Conservation (phyloP, 2,329 filamentous ascomycete genomes). For the Exophiala sideris region DNA sequence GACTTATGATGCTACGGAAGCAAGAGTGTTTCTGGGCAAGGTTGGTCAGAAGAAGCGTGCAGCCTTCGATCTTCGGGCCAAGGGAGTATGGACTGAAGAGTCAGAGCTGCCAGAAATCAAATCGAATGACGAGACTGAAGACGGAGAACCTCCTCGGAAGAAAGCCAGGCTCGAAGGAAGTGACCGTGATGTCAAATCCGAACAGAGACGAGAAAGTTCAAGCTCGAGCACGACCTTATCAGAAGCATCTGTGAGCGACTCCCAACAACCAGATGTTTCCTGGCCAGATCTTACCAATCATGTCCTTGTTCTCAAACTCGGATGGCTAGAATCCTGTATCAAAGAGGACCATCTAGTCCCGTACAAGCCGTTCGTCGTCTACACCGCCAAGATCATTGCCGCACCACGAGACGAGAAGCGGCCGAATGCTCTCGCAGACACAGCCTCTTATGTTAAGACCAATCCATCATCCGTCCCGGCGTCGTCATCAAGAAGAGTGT, state of each 20-base stretch:
- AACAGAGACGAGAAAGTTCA: slow-evolving; percentile 1
- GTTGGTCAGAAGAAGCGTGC: slow-evolving; percentile 68
- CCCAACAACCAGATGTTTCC: neutral
- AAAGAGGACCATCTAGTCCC: slow-evolving; percentile 43
- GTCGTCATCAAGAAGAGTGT: neutral
- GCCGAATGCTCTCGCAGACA: slow-evolving; percentile 7
- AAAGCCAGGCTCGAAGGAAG: slow-evolving; percentile 5
- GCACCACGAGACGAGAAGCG: slow-evolving; percentile 31
- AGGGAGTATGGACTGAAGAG: slow-evolving; percentile 55
- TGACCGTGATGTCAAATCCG: slow-evolving; percentile 11
- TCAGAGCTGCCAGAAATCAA: slow-evolving; percentile 6
- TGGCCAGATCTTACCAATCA: slow-evolving; percentile 31
- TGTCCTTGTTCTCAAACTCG: slow-evolving; percentile 51
- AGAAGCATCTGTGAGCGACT: slow-evolving; percentile 2
- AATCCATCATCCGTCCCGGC: neutral
- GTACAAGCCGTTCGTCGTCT: slow-evolving; percentile 50
- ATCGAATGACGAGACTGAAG: neutral
- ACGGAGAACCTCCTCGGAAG: slow-evolving; percentile 11
- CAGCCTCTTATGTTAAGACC: slow-evolving; percentile 17
- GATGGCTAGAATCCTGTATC: slow-evolving; percentile 54
- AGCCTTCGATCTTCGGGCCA: slow-evolving; percentile 70
- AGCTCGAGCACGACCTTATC: slow-evolving; percentile 11
- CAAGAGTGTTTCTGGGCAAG: slow-evolving; percentile 70
- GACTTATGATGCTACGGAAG: slow-evolving; percentile 69
- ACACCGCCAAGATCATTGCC: slow-evolving; percentile 46